Base-by-base conservation (phyloP, 2,329 filamentous ascomycete species). In the Incumbomyces lentus region DNA sequence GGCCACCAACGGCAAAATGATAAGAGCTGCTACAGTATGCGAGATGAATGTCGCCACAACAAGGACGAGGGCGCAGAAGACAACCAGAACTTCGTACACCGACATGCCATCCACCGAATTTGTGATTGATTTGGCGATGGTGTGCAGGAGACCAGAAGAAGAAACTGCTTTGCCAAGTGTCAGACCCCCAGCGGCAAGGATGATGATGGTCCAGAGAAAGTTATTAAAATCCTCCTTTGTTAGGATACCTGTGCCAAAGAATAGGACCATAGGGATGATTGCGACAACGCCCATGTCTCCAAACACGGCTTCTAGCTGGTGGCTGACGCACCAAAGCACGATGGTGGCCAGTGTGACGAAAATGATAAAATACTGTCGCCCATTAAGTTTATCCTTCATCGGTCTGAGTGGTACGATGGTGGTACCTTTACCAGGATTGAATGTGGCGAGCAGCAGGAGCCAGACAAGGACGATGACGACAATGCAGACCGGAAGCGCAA, bases 181-280 rank as follows among this genome's bases (percentile, higher is more conserved):
- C 30, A 98, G 70, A 6, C 92, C 92, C 39, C 92, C 92, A 0
- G 92, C 90, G 0, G 92, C 92, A 16, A 98, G 81, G 59, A 98
- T 96, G 66, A 98, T 59, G 66, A 98, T 98, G 16, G 93, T 98
- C 92, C 92, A 98, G 33, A 95, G 83, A 66, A 98, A 98, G 66
- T 98, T 98, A 72, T 98, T 98, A 64, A 98, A 98, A 68, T 98
- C 92, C 67, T 96, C 92, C 68, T 96, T 98, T 40, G 89, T 96
- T 29, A 98, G 73, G 55, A 96, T 90, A 10, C 92, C 92, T 1
- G 88, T 89, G 46, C 92, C 92, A 59, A 98, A 98, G 75, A 98
- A 98, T 35, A 95, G 73, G 2, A 94, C 84, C 43, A 98, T 83
- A 5, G 92, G 92, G 50, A 98, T 87, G 61, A 98, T 94, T 49